Evolutionary conservation across 2,329 filamentous ascomycete genomes (phyloP).

Genomic region (Polychaeton citri): DNA sequence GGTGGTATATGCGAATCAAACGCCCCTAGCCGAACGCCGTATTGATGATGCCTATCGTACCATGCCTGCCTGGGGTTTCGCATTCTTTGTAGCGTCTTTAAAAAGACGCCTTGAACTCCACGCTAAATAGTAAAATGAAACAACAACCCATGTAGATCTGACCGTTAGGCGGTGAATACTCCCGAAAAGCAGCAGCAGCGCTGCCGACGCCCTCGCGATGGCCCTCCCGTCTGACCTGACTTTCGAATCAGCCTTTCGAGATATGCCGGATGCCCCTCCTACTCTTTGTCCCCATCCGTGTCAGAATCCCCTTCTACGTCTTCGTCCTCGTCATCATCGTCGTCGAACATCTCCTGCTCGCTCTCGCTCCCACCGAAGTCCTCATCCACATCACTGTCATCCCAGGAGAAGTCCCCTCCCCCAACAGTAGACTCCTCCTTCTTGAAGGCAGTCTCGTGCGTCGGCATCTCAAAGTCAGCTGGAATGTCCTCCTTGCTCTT

Average conservation of each 20-base stretch:
- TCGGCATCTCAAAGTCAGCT: slow-evolving; percentile 68
- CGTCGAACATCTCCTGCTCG: slow-evolving; percentile 34
- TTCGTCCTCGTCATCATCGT: slow-evolving; percentile 47
- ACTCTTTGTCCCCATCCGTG: slow-evolving; percentile 45
- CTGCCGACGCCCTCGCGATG: too few species aligned
- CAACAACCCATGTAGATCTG: not conserved
- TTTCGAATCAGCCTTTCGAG: too few species aligned
- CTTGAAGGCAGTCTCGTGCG: slow-evolving; percentile 46
- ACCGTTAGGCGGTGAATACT: not conserved
- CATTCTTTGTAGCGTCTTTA: not conserved
- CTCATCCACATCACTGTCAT: slow-evolving; percentile 42
- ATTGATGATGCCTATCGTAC: too few species aligned
- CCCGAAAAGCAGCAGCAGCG: not conserved
- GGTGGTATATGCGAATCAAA: too few species aligned
- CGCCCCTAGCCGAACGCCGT: too few species aligned
- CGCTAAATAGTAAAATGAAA: not conserved
- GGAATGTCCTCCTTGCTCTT: slow-evolving; percentile 70
- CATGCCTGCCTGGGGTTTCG: too few species aligned
- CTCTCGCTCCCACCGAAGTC: slow-evolving; percentile 65
- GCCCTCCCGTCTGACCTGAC: too few species aligned
- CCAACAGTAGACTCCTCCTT: slow-evolving; percentile 42
- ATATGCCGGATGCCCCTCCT: slow-evolving; percentile 23
- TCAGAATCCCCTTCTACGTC: slow-evolving; percentile 43
- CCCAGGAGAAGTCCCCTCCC: slow-evolving; percentile 55
- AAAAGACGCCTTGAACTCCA: not conserved